Evolutionary conservation across 306 rosid species (phyloP).

Genomic region (Dalbergia oliveri): DNA sequence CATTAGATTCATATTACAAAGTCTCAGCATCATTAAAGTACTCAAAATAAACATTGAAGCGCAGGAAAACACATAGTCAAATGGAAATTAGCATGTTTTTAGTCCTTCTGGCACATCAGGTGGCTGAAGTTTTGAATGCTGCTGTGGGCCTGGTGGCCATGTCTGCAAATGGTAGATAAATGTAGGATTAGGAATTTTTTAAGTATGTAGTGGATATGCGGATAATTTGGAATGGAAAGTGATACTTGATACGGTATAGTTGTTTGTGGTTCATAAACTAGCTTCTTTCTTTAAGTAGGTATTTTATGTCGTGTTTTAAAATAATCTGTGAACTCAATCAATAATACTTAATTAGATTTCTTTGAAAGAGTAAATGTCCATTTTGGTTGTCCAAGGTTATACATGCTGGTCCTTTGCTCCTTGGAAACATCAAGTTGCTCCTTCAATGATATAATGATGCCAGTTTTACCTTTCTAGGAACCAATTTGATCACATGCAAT

Average conservation of each 20-base stretch:
- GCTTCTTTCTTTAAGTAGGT: slow-evolving; percentile 12
- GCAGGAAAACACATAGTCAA: slow-evolving; percentile 14
- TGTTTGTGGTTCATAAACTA: not conserved
- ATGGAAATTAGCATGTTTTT: slow-evolving; percentile 9
- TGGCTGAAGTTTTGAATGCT: slow-evolving; percentile 10
- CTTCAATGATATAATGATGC: not conserved
- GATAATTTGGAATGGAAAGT: slow-evolving; percentile 20
- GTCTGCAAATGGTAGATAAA: slow-evolving; percentile 17
- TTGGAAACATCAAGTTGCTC: not conserved
- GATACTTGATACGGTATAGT: not conserved
- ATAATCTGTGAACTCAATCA: not conserved
- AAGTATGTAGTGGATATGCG: slow-evolving; percentile 13
- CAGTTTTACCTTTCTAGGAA: not conserved
- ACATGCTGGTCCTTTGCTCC: not conserved
- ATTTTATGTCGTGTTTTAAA: no score
- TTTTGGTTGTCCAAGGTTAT: slow-evolving; percentile 13
- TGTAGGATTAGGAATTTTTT: not conserved
- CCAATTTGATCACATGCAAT: not conserved
- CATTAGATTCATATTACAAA: slow-evolving; percentile 11
- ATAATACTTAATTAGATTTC: slow-evolving; percentile 28
- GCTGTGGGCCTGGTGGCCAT: slow-evolving; percentile 9
- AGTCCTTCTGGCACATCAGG: not conserved
- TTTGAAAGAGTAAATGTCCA: slow-evolving; percentile 14
- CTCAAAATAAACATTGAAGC: slow-evolving; percentile 23
- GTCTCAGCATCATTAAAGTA: slow-evolving; percentile 1